Evolutionary conservation across 805 yeast species (phyloP).

Genomic region (Lipomyces japonicus): DNA sequence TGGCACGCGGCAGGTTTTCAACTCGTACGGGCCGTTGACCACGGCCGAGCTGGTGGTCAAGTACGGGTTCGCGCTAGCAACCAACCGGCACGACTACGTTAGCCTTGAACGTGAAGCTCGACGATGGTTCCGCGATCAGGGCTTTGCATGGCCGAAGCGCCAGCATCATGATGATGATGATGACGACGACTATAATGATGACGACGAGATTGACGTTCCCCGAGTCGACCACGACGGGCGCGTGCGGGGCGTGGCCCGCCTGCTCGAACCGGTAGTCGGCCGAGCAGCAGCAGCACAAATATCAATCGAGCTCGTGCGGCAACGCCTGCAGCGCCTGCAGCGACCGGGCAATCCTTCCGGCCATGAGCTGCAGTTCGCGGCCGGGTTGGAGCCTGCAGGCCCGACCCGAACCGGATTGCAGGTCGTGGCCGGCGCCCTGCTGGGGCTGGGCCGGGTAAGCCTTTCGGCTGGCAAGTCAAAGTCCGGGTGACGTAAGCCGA

Average conservation of each 20-base stretch:
- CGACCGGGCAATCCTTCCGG: too few relatives aligned
- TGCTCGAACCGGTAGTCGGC: too few relatives aligned
- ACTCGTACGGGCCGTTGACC: slow-evolving; percentile 74
- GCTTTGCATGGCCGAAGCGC: slow-evolving; percentile 7
- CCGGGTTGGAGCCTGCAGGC: too few relatives aligned
- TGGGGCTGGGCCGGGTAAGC: too few relatives aligned
- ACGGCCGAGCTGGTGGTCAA: slow-evolving; percentile 65
- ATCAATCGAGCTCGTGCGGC: too few relatives aligned
- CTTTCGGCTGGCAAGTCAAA: too few relatives aligned
- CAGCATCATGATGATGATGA: not conserved
- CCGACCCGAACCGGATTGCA: too few relatives aligned
- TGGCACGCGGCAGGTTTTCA: slow-evolving; percentile 62
- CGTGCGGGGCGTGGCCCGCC: not conserved
- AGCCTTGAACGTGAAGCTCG: slow-evolving; percentile 16
- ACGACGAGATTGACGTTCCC: not conserved
- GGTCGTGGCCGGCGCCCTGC: too few relatives aligned
- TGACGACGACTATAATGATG: slow-evolving; percentile 3
- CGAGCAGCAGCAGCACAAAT: too few relatives aligned
- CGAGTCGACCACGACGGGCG: slow-evolving; percentile 1
- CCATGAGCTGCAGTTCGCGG: too few relatives aligned
- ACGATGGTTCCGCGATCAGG: slow-evolving; percentile 3
- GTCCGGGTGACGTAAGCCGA: too few relatives aligned
- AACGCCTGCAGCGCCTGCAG: too few relatives aligned
- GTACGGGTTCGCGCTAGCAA: slow-evolving; percentile 68
- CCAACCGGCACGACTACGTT: slow-evolving; percentile 46